phyloP scores from a whole-genome alignment of 1,284 basidiomycete genomes.

The Rhodotorula glutinis region DNA sequence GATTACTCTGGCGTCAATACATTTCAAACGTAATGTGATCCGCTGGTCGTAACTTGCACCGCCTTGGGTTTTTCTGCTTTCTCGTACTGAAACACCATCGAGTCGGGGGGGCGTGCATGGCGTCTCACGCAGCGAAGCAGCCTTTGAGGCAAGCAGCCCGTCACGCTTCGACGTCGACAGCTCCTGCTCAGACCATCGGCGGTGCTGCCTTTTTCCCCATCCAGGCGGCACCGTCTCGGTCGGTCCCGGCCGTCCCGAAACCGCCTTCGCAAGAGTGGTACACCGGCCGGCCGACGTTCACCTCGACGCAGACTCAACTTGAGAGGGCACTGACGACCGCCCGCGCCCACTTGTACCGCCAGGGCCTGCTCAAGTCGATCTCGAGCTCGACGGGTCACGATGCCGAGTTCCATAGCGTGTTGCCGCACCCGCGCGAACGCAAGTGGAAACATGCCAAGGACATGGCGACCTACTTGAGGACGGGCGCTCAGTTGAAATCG shows the following conservation, averaged over 20 bases:
- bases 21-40: too few relatives aligned
- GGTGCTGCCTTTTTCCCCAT: slow-evolving; percentile 24
- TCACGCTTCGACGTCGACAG: background rate
- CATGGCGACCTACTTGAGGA: slow-evolving; percentile 36
- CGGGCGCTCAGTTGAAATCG: slow-evolving; percentile 31
- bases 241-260: slow-evolving; percentile 6
- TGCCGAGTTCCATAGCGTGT: slow-evolving; percentile 20
- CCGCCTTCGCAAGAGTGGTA: slow-evolving; percentile 38
- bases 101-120: too few relatives aligned
- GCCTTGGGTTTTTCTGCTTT: too few relatives aligned
- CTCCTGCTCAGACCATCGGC: background rate
- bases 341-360: slow-evolving; percentile 35
- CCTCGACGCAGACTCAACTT: slow-evolving; percentile 33
- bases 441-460: slow-evolving; percentile 35
- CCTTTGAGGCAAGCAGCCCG: slow-evolving; percentile 1
- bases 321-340: slow-evolving; percentile 28
- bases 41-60: too few relatives aligned
- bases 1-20: too few relatives aligned
- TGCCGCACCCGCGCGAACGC: slow-evolving; percentile 33
- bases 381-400: slow-evolving; percentile 16
- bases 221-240: slow-evolving; percentile 11
- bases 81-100: too few relatives aligned
- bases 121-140: background rate
- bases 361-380: slow-evolving; percentile 35
- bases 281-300: slow-evolving; percentile 39